phyloP scores from a whole-genome alignment of 176 grass and related monocot genomes.

The Aegilops sharonensis region DNA sequence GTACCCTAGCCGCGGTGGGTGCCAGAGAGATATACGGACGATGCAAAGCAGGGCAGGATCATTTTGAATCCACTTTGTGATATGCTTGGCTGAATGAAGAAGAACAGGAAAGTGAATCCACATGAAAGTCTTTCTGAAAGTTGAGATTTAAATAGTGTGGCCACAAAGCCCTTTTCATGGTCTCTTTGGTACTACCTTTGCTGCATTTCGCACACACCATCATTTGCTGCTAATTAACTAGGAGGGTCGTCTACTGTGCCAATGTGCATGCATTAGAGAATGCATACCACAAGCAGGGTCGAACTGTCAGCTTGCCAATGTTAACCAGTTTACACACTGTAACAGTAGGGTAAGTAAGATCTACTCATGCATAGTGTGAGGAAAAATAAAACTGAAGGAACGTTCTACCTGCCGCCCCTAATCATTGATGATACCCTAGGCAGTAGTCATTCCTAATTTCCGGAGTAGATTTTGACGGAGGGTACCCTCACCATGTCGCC shows the following conservation, averaged over 20 bases:
- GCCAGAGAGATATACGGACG: slow-evolving; percentile 39
- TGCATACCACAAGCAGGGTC: background rate
- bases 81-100: slow-evolving; percentile 22
- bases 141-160: slow-evolving; percentile 23
- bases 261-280: background rate
- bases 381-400: background rate
- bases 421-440: slow-evolving; percentile 24
- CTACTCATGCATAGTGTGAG: background rate
- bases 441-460: slow-evolving; percentile 18
- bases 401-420: slow-evolving; percentile 7
- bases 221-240: slow-evolving; percentile 20
- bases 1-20: slow-evolving; percentile 25
- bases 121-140: slow-evolving; percentile 33
- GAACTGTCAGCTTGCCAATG: background rate
- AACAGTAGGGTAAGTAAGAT: background rate
- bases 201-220: slow-evolving; percentile 24
- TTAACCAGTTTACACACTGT: background rate
- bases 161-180: slow-evolving; percentile 34
- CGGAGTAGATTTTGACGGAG: background rate
- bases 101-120: slow-evolving; percentile 38
- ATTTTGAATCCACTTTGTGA: slow-evolving; percentile 47
- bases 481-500: background rate
- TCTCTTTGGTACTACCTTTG: slow-evolving; percentile 34
- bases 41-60: slow-evolving; percentile 44
- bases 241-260: background rate